Base-by-base conservation (phyloP, 2,329 filamentous ascomycete genomes). In the Alternaria sp. region DNA sequence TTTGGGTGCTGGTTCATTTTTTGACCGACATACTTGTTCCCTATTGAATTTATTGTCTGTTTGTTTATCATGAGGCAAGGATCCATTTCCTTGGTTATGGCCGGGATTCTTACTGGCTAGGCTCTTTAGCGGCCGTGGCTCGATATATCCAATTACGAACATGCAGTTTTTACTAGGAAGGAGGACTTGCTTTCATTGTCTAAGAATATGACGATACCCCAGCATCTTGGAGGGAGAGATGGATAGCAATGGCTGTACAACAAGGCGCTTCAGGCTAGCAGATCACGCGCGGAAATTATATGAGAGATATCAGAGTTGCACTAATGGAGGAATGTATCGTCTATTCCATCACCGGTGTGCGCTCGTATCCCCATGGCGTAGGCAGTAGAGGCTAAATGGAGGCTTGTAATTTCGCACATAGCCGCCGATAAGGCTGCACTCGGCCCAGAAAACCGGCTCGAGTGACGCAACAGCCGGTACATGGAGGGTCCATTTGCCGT, bases 141-240 rank as follows among this genome's bases (percentile, higher is more conserved):
- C 36, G 64, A 69, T 69, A 69, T 60, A 63, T 31, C 62, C 42
- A 57, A 54, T 51, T 31, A 39, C 24, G 48, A 13, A 56, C 57
- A 33, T 48, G 55, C 53, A 59, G 54, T 40, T 36, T 33, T 39
- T 58, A 45, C 44, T 49, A 44, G 42, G 17, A 46, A 10, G n/a
- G 40, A 10, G n/a, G 40, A 50, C 29, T 36, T n/a, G 24, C 37
- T 40, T 54, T 36, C 17, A 33, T 49, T 26, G 36, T 45, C 13
- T 39, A 14, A 26, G 17, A 26, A 31, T 24, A 48, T 31, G 46
- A n/a, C 50, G 48, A 24, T 42, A 51, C 49, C 55, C 57, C 54
- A 45, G 58, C 33, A 34, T 42, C 17, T 48, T 24, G 51, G 51
- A 39, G 29, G 42, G 39, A 39, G 48, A 29, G 42, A 33, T 48